Evolutionary conservation across 768 basidiomycete species (phyloP), one percentile per base, ranked within the genome.

Genomic region (Zangia roseola): DNA sequence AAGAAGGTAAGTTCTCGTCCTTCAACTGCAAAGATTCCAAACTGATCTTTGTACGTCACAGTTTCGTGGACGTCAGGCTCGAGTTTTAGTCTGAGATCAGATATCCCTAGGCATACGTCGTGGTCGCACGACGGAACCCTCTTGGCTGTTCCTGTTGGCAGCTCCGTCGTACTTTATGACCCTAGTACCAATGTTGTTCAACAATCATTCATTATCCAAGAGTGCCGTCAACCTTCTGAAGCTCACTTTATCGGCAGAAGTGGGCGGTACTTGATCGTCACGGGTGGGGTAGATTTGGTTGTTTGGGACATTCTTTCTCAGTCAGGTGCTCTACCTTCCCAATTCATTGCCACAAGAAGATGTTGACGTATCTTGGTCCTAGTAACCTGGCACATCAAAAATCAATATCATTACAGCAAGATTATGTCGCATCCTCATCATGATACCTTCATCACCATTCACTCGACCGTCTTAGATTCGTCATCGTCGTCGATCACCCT

Each of bases 121-220:
- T 97, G 93, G 84, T 91, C 94, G 6, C 77, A 75, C 5, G 97
- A 99, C 64, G 86, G 82, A 9, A 94, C 94, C 6, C 74, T 99
- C 26, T 71, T 98, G 39, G 88, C 86, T 12, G 77, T 94, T 19
- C 75, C 84, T 12, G 77, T 88, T 44, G 83, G 82, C 0, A 62
- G 77, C 14, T 80, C 80, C 50, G 75, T 94, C 44, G 80, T 82
- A 6, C 66, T 98, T 6, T 97, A 88, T 67, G 84, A 92, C 58
- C 77, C 89, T 0, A 58, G 71, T 19, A 82, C 81, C 20, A 86
- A 82, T 52, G 67, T 73, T 20, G 69, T 89, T 14, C 71, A 78
- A 17, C 81, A 81, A 37, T 81, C 80, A 0, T 71, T 93, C 52
- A 76, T 78, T 23, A 74, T 74, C 34, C 79, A 82, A 33, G 81